Base-by-base conservation (phyloP, 2,329 filamentous ascomycete genomes). In the Metarhizium humberi region DNA sequence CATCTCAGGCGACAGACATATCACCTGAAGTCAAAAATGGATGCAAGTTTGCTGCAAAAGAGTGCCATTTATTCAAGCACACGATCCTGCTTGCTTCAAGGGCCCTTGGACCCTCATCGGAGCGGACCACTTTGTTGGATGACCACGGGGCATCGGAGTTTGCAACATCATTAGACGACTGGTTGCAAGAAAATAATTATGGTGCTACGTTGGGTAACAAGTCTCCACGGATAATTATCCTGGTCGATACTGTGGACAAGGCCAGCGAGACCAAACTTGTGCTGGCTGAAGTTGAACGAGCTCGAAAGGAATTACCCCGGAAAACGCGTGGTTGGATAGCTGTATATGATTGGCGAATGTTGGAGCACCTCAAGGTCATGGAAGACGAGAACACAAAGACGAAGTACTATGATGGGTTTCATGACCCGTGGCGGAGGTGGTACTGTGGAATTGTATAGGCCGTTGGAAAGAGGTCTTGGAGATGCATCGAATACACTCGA, bases 301-400 rank as follows among this genome's bases (percentile, higher is more conserved):
- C 64, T 10, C 65, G 68, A 11, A 49, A 69, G 13, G 59, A 54
- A 25, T 61, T 60, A 10, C 62, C 62, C 3, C 60, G 63, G 2
- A 67, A 67, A 4, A 59, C 60, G 32, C 63, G 69, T 6, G 67
- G 69, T 10, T 73, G 69, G 66, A 69, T 77, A 2, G 66, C 67
- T 6, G 67, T 78, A 2, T 76, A 75, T 53, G 75, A 79, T 59
- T 79, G 76, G 75, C 68, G 73, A 4, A 62, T 78, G 5, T 56
- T 79, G 50, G 66, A 70, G 36, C 67, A 72, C 20, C 61, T 79
- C 10, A 67, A 66, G 2, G 70, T 70, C 38, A 56, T 68, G 47
- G 76, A 80, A 54, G 66, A 68, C 47, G 63, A 61, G 2, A 56
- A 47, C 4, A 55, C 69, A 4, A 62, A 60, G 32, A 60, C 60